A percentile compares a stretch with the other conserved stretches of the same genome.
Conservation (phyloP, 2,329 filamentous ascomycete genomes). For the Tolypocladium ovalisporum region DNA sequence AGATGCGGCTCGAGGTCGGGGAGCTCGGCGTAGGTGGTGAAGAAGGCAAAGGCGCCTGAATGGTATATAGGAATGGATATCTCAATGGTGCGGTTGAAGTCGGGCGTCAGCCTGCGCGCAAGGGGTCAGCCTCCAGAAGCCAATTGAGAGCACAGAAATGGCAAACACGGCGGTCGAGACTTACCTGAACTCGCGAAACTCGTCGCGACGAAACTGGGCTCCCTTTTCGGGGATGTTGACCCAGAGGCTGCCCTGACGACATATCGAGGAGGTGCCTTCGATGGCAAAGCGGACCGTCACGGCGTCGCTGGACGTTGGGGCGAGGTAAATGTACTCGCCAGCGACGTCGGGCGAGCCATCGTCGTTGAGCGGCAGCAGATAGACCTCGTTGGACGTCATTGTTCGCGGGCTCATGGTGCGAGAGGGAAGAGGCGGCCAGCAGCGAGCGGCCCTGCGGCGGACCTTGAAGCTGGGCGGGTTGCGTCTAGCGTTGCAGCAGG, state of each 20-base stretch:
- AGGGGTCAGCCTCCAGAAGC: background rate
- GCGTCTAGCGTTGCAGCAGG: background rate
- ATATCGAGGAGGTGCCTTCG: slow-evolving; percentile 92
- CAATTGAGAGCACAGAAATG: background rate
- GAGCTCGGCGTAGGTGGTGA: slow-evolving; percentile 82
- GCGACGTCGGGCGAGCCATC: slow-evolving; percentile 83
- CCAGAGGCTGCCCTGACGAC: slow-evolving; percentile 88
- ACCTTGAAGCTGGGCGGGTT: slow-evolving; percentile 2
- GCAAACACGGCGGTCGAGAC: slow-evolving; percentile 17
- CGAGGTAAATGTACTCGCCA: slow-evolving; percentile 85
- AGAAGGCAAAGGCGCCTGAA: slow-evolving; percentile 87
- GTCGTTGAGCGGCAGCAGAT: slow-evolving; percentile 84
- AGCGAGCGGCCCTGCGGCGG: slow-evolving; percentile 7
- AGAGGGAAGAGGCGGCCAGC: slow-evolving; percentile 14
- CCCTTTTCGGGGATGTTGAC: slow-evolving; percentile 82
- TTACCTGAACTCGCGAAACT: slow-evolving; percentile 84
- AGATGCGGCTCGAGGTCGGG: slow-evolving; percentile 45
- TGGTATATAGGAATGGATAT: slow-evolving; percentile 78
- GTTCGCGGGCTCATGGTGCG: slow-evolving; percentile 46
- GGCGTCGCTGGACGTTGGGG: slow-evolving; percentile 60
- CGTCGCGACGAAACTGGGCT: slow-evolving; percentile 62
- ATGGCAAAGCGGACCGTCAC: slow-evolving; percentile 82
- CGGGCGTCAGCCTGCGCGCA: slow-evolving; percentile 60
- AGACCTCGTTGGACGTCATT: slow-evolving; percentile 62
- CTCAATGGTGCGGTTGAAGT: slow-evolving; percentile 86